These are phyloP conservation scores for Mycena olivaceomarginata DNA, from an alignment of 768 basidiomycete genomes.

Conservation along the genomic window DNA sequence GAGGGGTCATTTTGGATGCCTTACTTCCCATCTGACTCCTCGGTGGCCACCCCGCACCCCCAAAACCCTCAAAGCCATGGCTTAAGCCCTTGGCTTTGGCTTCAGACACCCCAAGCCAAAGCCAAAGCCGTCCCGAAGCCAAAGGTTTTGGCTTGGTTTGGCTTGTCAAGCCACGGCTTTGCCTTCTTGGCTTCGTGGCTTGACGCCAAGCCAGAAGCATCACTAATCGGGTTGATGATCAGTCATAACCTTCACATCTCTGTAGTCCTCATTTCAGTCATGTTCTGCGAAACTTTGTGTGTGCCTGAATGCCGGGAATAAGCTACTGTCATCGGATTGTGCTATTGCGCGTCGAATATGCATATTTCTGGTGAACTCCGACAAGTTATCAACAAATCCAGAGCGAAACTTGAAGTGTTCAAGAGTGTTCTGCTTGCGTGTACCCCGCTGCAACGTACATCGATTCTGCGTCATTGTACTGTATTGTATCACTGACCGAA, in stretches of 20 bases:
- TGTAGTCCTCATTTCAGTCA: background rate
- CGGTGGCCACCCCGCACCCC: no score
- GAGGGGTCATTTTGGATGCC: no score
- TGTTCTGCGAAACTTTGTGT: background rate
- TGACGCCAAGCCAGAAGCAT: no score
- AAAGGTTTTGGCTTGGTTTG: no score
- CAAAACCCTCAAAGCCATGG: no score
- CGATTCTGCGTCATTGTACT: background rate
- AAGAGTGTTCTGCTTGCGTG: background rate
- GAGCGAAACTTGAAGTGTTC: background rate
- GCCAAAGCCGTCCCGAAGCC: no score
- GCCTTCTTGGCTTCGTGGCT: no score
- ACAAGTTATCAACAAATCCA: background rate
- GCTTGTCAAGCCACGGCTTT: no score
- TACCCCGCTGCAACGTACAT: background rate
- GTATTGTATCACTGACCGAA: background rate
- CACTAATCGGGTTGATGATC: background rate
- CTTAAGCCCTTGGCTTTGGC: no score
- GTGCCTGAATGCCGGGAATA: background rate
- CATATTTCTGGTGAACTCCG: background rate
- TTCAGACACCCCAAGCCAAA: no score
- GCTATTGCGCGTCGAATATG: background rate
- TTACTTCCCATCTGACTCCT: no score
- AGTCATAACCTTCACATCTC: background rate
- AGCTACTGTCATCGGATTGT: background rate